Percentiles rank a stretch among this genome's conserved stretches.
Conservation (phyloP, 2,329 filamentous ascomycete species). For the Fusarium avenaceum region DNA sequence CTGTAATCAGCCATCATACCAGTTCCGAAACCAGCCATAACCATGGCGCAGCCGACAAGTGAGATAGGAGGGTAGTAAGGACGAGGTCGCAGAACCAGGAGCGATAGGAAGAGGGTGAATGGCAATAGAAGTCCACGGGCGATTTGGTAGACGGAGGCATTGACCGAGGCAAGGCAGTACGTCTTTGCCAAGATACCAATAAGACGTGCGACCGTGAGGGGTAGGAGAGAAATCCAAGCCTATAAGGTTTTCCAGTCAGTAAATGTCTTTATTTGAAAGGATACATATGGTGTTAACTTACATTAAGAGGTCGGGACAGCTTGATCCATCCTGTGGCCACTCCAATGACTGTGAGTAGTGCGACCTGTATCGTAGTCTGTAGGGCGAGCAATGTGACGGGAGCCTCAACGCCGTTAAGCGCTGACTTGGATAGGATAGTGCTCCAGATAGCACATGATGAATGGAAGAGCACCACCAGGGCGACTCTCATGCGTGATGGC, state of each 20-base stretch:
- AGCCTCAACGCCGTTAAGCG: slow-evolving; percentile 47
- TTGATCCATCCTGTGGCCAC: slow-evolving; percentile 46
- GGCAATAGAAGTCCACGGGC: slow-evolving; percentile 47
- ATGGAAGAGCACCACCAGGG: slow-evolving; percentile 48
- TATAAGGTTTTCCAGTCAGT: slow-evolving; percentile 6
- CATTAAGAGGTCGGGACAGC: slow-evolving; percentile 40
- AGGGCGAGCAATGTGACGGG: slow-evolving; percentile 47
- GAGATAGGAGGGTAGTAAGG: slow-evolving; percentile 48
- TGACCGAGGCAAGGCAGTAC: slow-evolving; percentile 48
- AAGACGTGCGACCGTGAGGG: slow-evolving; percentile 46
- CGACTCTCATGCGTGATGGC: slow-evolving; percentile 38
- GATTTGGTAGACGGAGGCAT: slow-evolving; percentile 49
- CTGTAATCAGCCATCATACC: slow-evolving; percentile 49
- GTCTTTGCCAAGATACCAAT: slow-evolving; percentile 49
- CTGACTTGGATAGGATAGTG: slow-evolving; percentile 48
- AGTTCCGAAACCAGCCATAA: slow-evolving; percentile 48
- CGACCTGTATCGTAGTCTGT: slow-evolving; percentile 45
- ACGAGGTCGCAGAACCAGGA: slow-evolving; percentile 47
- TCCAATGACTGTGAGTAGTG: slow-evolving; percentile 44
- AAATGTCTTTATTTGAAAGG: not conserved
- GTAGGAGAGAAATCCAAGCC: slow-evolving; percentile 46
- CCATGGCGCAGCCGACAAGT: slow-evolving; percentile 47
- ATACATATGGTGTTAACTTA: slow-evolving; percentile 19
- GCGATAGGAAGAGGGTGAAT: slow-evolving; percentile 47
- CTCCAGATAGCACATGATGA: slow-evolving; percentile 49